Evolutionary conservation across 2,329 filamentous ascomycete species (phyloP), one percentile per base, ranked within the genome.

Genomic region (Madurella fahalii): DNA sequence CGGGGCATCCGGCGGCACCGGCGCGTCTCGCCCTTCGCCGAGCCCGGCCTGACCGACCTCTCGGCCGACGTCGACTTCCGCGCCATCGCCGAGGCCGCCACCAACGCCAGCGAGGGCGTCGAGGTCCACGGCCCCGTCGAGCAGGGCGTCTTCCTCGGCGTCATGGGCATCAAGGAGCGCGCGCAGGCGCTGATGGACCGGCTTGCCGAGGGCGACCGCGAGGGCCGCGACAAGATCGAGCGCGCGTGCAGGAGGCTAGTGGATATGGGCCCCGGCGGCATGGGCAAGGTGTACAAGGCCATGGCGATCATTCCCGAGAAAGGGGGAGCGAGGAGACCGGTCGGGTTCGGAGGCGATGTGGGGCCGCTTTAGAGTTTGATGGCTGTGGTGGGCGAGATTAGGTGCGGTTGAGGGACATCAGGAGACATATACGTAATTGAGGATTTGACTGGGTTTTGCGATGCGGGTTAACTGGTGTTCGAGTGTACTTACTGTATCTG

Each of bases 211-310:
- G 59, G 66, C 30, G 57, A 47, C 13, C 52, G 58, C 17, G 72
- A 75, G 56, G 78, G 77, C 59, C 80, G 73, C 31, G 77, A 76
- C 61, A 82, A 83, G 49, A 77, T 96, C 32, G 84, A 90, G 60
- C 81, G 77, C 58, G 86, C 87, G 0, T 95, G 90, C 83, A 86
- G 83, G 72, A 78, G 94, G 58, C 74, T 99, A 49, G 83, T 96
- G n/a, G 92, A 96, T 69, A 78, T 84, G 41, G 86, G 89, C 0
- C 87, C 85, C 1, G 84, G 83, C 49, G 93, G 91, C 0, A 99
- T 99, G 94, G 94, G 94, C 0, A 92, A 86, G 73, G 76, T 96
- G 18, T 99, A 99, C 70, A 96, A 97, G 74, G 92, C 84, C 20
- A 79, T 99, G 79, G 89, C 92, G 12, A 90, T 99, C 64, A 68